These are phyloP conservation scores for Grosmannia huntii DNA, from an alignment of 2,329 filamentous ascomycete species.

Conservation along the genomic window DNA sequence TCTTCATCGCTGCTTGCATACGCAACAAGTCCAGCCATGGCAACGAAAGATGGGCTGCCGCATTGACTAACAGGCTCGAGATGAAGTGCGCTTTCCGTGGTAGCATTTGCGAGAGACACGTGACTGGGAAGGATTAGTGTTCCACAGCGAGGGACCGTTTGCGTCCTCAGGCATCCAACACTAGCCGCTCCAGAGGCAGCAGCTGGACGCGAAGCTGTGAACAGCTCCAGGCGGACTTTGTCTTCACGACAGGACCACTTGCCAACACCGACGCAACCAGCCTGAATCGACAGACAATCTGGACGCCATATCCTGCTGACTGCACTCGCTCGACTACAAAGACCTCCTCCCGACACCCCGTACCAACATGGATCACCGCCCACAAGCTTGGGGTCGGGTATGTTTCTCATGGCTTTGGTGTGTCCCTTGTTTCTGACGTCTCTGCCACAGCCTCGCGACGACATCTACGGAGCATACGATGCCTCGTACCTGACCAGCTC, in stretches of 20 bases:
- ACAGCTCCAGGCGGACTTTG: slow-evolving; percentile 1
- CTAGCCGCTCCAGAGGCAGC: slow-evolving; percentile 12
- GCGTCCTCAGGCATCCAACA: slow-evolving; percentile 4
- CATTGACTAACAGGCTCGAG: not conserved
- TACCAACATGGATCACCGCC: slow-evolving; percentile 53
- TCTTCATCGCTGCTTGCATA: slow-evolving; percentile 42
- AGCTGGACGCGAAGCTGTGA: slow-evolving; percentile 16
- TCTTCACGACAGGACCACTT: not conserved
- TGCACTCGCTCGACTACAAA: not conserved
- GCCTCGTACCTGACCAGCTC: slow-evolving; percentile 63
- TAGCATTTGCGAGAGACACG: not conserved
- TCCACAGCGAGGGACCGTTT: not conserved
- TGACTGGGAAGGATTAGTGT: not conserved
- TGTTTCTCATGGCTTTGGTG: slow-evolving; percentile 21
- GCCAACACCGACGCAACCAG: not conserved
- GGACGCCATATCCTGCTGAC: not conserved
- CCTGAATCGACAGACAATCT: no score
- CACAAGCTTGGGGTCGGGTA: slow-evolving; percentile 62
- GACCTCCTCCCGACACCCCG: not conserved
- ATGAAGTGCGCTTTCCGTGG: not conserved
- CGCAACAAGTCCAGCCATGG: slow-evolving; percentile 33
- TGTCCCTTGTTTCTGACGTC: slow-evolving; percentile 16
- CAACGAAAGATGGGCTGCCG: not conserved
- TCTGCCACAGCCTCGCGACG: slow-evolving; percentile 69
- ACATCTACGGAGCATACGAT: slow-evolving; percentile 92